Evolutionary conservation across 73 alveolate genomes (phyloP).

Genomic region (Tetrahymena borealis): DNA sequence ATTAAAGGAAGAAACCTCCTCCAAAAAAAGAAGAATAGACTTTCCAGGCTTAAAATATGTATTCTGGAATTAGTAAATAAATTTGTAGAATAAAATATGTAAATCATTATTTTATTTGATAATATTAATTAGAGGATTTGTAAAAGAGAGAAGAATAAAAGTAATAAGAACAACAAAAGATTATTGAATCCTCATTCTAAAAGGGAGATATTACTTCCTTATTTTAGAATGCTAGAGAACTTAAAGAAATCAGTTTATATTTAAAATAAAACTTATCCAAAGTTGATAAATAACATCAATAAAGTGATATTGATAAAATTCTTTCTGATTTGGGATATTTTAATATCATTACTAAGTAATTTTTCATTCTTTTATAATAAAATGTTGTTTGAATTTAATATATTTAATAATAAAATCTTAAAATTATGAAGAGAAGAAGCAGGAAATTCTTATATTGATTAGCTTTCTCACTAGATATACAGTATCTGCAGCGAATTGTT

Average conservation of each 20-base stretch:
- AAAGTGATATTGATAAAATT: neutral
- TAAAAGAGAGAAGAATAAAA: neutral
- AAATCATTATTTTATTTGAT: no score
- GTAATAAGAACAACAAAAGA: neutral
- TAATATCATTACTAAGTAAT: neutral
- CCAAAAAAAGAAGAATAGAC: neutral
- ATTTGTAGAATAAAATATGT: neutral
- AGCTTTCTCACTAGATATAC: neutral
- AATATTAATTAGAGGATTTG: neutral
- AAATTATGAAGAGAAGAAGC: neutral
- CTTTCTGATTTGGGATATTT: neutral
- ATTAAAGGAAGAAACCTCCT: neutral
- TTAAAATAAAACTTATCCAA: neutral
- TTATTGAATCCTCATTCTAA: neutral
- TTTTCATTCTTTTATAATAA: no score
- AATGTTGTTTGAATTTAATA: no score
- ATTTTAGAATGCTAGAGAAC: neutral
- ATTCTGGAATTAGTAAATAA: neutral
- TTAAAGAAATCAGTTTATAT: neutral
- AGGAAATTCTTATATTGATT: neutral
- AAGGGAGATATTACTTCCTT: neutral
- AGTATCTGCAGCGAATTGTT: constrained; percentile 18
- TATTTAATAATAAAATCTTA: no score
- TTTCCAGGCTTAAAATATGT: neutral
- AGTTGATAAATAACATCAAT: neutral